A percentile compares a stretch with the other conserved stretches of the same genome.
These are phyloP conservation scores for Yarrowia sp. DNA, from an alignment of 805 yeast genomes.

Conservation along the genomic window DNA sequence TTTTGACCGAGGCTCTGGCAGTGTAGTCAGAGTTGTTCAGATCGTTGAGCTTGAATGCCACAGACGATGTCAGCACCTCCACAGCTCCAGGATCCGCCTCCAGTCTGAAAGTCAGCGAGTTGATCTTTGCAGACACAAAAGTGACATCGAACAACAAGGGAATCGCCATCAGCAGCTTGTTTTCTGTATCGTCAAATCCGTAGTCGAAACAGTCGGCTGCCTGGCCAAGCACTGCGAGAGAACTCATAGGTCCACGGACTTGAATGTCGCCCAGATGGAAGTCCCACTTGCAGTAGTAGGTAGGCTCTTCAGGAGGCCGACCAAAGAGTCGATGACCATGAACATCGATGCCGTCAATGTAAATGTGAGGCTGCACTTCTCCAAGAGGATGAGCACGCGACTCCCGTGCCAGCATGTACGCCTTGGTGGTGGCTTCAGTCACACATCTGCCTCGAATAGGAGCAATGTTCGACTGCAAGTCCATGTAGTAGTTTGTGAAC, in stretches of 20 bases:
- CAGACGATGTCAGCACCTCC: conserved; percentile 45
- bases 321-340: conserved; percentile 96
- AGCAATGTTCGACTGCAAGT: conserved; percentile 74
- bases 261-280: conserved; percentile 67
- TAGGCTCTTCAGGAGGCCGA: conserved; percentile 84
- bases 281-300: conserved; percentile 92
- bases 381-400: conserved; percentile 1
- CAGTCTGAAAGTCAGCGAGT: conserved; percentile 56
- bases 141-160: conserved; percentile 73
- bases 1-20: conserved; percentile 56
- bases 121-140: conserved; percentile 63
- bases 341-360: conserved; percentile 64
- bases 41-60: conserved; percentile 63
- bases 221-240: conserved; percentile 48
- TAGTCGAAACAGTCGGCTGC: conserved; percentile 60
- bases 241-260: conserved; percentile 56
- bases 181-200: conserved; percentile 77
- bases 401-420: conserved; percentile 40
- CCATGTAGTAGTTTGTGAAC: conserved; percentile 92
- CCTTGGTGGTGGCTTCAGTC: conserved; percentile 39
- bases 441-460: conserved; percentile 57
- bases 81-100: conserved; percentile 48
- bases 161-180: conserved; percentile 65
- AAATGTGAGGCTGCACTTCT: conserved; percentile 53
- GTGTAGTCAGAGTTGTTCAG: conserved; percentile 72